Evolutionary conservation across 176 grass and related monocot genomes (phyloP).

Genomic region (Avena insularis): DNA sequence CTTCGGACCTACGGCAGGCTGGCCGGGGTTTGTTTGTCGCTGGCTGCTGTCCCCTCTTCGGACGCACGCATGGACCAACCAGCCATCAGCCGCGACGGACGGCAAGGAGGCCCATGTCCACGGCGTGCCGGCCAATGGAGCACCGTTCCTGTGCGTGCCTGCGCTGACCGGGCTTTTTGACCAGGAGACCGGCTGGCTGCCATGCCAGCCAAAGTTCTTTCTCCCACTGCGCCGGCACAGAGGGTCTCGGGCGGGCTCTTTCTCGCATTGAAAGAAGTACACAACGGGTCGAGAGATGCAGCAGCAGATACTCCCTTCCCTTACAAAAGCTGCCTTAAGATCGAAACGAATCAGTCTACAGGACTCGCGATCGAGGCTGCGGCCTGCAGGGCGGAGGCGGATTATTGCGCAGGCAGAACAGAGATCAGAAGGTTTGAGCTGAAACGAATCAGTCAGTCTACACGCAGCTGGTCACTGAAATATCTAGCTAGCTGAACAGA

Average conservation of each 20-base stretch:
- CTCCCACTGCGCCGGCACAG: not conserved
- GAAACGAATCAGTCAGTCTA: too few relatives aligned
- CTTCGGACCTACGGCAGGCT: not conserved
- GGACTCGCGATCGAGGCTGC: too few relatives aligned
- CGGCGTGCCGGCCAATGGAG: not conserved
- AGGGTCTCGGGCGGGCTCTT: not conserved
- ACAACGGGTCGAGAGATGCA: not conserved
- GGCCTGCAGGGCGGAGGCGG: too few relatives aligned
- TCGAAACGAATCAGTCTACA: not conserved
- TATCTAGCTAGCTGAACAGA: too few relatives aligned
- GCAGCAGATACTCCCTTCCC: not conserved
- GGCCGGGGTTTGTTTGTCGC: not conserved
- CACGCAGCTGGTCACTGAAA: too few relatives aligned
- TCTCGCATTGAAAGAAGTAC: not conserved
- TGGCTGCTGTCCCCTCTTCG: not conserved
- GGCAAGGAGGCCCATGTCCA: not conserved
- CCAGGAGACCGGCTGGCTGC: not conserved
- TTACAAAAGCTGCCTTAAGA: too few relatives aligned
- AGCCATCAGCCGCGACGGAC: not conserved
- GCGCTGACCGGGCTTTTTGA: not conserved
- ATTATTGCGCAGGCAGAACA: too few relatives aligned
- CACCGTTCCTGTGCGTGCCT: not conserved
- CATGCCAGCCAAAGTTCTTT: constrained; percentile 4
- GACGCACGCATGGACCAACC: not conserved
- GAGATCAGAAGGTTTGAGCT: too few relatives aligned